Conservation (phyloP, 352 stramenopile species). For the Phytopythium sindhum region DNA sequence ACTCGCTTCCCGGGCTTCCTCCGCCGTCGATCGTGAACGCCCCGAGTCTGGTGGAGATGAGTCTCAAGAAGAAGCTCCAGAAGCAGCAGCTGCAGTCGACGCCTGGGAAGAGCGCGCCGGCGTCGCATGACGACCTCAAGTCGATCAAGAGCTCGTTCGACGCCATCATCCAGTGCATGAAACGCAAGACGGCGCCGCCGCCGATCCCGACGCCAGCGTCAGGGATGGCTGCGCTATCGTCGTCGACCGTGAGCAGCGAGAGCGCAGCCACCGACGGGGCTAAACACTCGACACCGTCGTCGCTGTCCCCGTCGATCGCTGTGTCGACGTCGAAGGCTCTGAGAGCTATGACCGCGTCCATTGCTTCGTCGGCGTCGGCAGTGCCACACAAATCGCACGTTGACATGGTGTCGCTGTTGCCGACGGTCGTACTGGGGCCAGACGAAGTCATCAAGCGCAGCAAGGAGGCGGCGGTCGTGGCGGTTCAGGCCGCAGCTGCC, state of each 20-base stretch:
- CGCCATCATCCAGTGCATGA: constrained; percentile 85
- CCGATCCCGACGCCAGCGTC: constrained; percentile 6
- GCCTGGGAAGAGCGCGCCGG: constrained; percentile 5
- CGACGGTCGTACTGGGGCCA: constrained; percentile 41
- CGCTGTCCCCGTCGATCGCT: constrained; percentile 10
- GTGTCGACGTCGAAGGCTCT: constrained; percentile 12
- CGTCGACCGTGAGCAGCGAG: constrained; percentile 20
- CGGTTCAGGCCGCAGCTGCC: constrained; percentile 66
- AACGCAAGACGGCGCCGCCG: constrained; percentile 69
- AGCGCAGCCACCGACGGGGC: constrained; percentile 8
- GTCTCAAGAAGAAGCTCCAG: constrained; percentile 37
- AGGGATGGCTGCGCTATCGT: constrained; percentile 4
- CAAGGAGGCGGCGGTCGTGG: constrained; percentile 72
- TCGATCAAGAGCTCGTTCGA: constrained; percentile 80
- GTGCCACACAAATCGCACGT: constrained; percentile 77
- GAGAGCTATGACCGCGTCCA: constrained; percentile 26
- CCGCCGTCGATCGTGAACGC: constrained; percentile 56
- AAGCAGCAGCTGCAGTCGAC: constrained; percentile 20
- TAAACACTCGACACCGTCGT: constrained; percentile 27
- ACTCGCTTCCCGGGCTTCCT: constrained; percentile 60
- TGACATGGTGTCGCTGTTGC: constrained; percentile 68
- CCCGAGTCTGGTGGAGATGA: constrained; percentile 50
- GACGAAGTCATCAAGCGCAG: constrained; percentile 87
- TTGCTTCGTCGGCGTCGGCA: constrained; percentile 30
- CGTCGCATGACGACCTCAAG: constrained; percentile 57